These are phyloP conservation scores for Geosiphon pyriformis DNA, from an alignment of 192 early-diverging fungal genomes.

Conservation along the genomic window DNA sequence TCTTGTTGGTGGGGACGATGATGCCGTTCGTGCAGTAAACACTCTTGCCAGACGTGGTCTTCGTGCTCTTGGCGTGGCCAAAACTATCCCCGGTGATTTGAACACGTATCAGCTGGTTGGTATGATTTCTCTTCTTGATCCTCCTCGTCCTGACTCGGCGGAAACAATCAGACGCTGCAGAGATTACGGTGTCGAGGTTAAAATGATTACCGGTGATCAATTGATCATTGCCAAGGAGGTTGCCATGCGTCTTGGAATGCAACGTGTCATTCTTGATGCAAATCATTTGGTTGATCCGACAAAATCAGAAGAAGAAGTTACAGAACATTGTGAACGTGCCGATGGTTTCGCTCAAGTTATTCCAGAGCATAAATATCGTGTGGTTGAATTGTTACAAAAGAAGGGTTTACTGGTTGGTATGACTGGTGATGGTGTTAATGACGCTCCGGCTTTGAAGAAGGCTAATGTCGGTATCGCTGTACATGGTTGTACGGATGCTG, in stretches of 20 bases:
- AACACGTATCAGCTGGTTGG: conserved; percentile 78
- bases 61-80: conserved; percentile 91
- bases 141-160: conserved; percentile 83
- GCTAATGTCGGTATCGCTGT: conserved; percentile 97
- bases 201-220: conserved; percentile 98
- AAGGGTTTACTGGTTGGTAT: conserved; percentile 82
- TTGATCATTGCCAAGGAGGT: conserved; percentile 92
- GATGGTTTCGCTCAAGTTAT: conserved; percentile 98
- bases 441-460: conserved; percentile 97
- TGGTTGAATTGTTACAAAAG: conserved; percentile 93
- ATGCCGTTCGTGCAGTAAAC: conserved; percentile 79
- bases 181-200: conserved; percentile 83
- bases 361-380: conserved; percentile 96
- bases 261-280: conserved; percentile 86
- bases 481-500: conserved; percentile 92
- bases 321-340: conserved; percentile 75
- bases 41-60: conserved; percentile 76
- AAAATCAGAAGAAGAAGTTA: conserved; percentile 75
- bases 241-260: conserved; percentile 85
- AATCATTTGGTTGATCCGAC: conserved; percentile 73
- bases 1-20: conserved; percentile 75
- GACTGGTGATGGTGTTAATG: conserved; percentile 98
- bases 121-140: conserved; percentile 88
- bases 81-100: conserved; percentile 58
- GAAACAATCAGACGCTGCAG: conserved; percentile 81